Evolutionary conservation across 139 green algal species (phyloP).

Genomic region (Tetradesmus lagerheimii): DNA sequence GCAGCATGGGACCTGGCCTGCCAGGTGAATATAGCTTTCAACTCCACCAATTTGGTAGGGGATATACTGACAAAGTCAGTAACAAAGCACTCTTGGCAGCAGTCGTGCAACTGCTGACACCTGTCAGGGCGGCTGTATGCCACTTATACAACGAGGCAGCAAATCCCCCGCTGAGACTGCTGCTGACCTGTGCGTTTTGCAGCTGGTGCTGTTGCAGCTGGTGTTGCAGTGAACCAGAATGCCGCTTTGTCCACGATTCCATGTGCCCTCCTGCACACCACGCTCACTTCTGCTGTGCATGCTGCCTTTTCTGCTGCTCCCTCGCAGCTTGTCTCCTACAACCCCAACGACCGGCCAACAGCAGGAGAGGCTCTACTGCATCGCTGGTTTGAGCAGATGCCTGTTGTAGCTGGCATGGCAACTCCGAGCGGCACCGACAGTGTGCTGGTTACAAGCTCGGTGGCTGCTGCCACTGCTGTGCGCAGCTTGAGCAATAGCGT

Average conservation of each 20-base stretch:
- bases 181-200: no score
- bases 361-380: conserved; percentile 65
- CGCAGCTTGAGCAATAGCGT: conserved; percentile 19
- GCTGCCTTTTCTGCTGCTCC: neutral
- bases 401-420: conserved; percentile 31
- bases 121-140: no score
- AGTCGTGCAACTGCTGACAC: no score
- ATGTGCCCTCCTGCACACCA: neutral
- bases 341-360: conserved; percentile 56
- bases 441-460: conserved; percentile 21
- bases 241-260: no score
- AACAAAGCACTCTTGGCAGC: no score
- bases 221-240: no score
- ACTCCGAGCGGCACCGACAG: conserved; percentile 46
- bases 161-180: no score
- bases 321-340: conserved; percentile 55
- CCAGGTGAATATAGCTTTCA: neutral
- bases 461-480: conserved; percentile 5
- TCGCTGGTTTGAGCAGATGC: conserved; percentile 59
- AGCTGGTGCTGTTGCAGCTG: no score
- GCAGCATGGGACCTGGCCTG: neutral
- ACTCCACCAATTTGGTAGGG: no score
- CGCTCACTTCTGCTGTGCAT: neutral
- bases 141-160: no score
- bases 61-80: no score